Conservation (phyloP, 176 grass and related monocot species). For the Raddia guianensis region DNA sequence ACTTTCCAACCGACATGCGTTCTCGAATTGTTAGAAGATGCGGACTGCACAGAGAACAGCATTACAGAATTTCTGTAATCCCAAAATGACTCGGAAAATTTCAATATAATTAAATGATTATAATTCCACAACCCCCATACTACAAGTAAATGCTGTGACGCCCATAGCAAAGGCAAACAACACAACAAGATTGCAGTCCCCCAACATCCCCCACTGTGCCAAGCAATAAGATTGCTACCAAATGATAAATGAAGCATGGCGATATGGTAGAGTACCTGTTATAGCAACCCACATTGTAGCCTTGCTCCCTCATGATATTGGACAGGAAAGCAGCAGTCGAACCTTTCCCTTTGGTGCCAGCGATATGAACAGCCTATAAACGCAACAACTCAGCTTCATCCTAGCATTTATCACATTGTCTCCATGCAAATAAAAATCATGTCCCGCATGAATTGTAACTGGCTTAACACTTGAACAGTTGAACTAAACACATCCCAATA, state of each 20-base stretch:
- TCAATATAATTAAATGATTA: background rate
- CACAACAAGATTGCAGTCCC: background rate
- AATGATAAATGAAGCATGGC: background rate
- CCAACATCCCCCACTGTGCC: background rate
- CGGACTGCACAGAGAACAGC: constrained; percentile 54
- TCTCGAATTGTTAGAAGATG: constrained; percentile 84
- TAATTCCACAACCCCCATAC: background rate
- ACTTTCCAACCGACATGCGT: constrained; percentile 76
- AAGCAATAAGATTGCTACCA: background rate
- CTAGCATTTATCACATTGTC: background rate
- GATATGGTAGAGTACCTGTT: constrained; percentile 54
- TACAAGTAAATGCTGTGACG: background rate
- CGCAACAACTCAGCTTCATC: background rate
- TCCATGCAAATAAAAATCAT: background rate
- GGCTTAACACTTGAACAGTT: background rate
- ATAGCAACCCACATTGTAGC: constrained; percentile 85
- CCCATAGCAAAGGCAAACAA: background rate
- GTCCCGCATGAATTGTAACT: background rate
- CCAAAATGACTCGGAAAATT: background rate
- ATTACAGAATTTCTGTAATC: background rate
- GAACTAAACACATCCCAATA: background rate
- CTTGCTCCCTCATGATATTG: constrained; percentile 84
- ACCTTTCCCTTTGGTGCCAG: constrained; percentile 97
- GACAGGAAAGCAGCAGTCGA: constrained; percentile 76
- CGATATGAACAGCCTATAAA: constrained; percentile 80